phyloP scores from a whole-genome alignment of 2,329 filamentous ascomycete species.

The Neurospora sp. region DNA sequence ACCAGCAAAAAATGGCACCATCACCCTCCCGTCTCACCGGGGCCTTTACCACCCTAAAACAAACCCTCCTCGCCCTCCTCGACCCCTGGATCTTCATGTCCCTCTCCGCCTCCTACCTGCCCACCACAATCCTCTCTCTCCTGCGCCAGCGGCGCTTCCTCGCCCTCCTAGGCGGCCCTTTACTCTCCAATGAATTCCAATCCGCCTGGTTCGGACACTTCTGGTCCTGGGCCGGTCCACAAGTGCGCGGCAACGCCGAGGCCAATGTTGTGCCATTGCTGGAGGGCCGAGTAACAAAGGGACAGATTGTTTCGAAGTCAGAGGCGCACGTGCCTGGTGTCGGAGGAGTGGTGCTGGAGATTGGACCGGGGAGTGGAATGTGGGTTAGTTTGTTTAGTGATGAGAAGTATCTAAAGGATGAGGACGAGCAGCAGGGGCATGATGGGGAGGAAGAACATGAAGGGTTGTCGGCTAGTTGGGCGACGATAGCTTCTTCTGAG shows the following conservation, averaged over 20 bases:
- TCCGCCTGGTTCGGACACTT: constrained; percentile 51
- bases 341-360: constrained; percentile 43
- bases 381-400: constrained; percentile 44
- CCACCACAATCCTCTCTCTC: constrained; percentile 37
- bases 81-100: constrained; percentile 44
- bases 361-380: constrained; percentile 51
- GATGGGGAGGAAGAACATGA: not conserved
- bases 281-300: constrained; percentile 34
- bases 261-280: constrained; percentile 42
- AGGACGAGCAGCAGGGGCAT: constrained; percentile 21
- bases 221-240: constrained; percentile 46
- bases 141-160: constrained; percentile 23
- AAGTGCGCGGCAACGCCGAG: constrained; percentile 32
- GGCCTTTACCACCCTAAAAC: not conserved
- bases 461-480: not conserved
- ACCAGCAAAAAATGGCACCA: not conserved
- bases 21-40: not conserved
- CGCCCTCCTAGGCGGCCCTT: constrained; percentile 30
- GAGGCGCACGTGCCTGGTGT: constrained; percentile 18
- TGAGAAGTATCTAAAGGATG: not conserved
- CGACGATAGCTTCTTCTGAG: not conserved
- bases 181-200: constrained; percentile 22
- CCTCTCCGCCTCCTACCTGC: constrained; percentile 38
- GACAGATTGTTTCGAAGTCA: constrained; percentile 23
- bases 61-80: constrained; percentile 24